Conservation (phyloP, 2,329 filamentous ascomycete genomes). For the Fonsecaea monophora region DNA sequence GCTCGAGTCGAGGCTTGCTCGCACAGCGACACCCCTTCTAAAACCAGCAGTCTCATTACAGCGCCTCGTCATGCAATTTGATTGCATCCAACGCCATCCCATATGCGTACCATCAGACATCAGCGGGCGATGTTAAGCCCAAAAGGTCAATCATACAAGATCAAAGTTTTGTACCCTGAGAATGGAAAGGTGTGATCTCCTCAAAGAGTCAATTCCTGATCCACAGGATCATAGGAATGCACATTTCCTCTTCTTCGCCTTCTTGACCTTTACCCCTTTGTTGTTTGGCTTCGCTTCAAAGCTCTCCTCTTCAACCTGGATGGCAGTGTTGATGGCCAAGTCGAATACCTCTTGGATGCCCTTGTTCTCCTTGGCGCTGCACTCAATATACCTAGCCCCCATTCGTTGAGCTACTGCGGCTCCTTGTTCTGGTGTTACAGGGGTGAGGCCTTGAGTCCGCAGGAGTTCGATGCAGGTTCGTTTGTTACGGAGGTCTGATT, state of each 20-base stretch:
- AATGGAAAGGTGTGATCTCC: conserved; percentile 11
- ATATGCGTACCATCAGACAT: conserved; percentile 17
- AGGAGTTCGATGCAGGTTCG: conserved; percentile 97
- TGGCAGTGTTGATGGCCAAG: conserved; percentile 85
- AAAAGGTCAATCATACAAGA: conserved; percentile 27
- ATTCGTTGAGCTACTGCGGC: conserved; percentile 88
- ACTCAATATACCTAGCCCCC: conserved; percentile 95
- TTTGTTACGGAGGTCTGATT: conserved; percentile 95
- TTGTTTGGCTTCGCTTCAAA: conserved; percentile 47
- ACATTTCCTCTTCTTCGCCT: conserved; percentile 86
- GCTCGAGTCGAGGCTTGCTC: conserved; percentile 7
- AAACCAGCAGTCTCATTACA: conserved; percentile 21
- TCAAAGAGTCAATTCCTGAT: not conserved
- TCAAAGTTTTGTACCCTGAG: conserved; percentile 26
- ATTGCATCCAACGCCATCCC: conserved; percentile 24
- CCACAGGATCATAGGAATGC: conserved; percentile 68
- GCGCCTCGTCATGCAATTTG: conserved; percentile 17
- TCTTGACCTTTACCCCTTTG: conserved; percentile 53
- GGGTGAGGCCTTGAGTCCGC: conserved; percentile 95
- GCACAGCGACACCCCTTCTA: conserved; percentile 17
- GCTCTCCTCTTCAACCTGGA: conserved; percentile 75
- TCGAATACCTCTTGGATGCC: conserved; percentile 98
- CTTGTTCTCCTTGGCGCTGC: conserved; percentile 95
- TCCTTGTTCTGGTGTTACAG: conserved; percentile 90
- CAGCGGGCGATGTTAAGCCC: not conserved